Evolutionary conservation across 116 monocot genomes (phyloP), one percentile per base, ranked within the genome.

Genomic region (Posidonia oceanica): DNA sequence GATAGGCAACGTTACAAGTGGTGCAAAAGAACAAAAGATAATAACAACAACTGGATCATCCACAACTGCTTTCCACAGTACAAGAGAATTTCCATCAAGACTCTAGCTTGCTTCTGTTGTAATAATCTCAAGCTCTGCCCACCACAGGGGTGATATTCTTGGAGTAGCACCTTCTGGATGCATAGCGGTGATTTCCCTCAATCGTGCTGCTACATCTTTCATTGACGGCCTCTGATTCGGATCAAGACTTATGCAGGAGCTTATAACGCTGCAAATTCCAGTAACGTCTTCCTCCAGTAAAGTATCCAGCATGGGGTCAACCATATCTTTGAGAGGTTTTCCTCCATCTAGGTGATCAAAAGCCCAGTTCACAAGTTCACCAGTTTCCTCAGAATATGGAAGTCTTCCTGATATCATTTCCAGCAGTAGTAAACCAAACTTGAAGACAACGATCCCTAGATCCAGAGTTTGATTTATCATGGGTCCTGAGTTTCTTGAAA

Each of bases 81-180:
- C n/a, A n/a, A n/a, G n/a, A n/a, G 41, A 41, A 41, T 6, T 3
- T 56, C 56, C 17, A 56, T 7, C 17, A 56, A 3, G 15, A 14
- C 58, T 58, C 58, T 58, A 58, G 10, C 44, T 44, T 58, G 16
- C 58, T 18, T 58, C 58, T 17, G 58, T 64, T 8, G 88, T 74
- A 65, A 87, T 61, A 53, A 94, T 90, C 75, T 94, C 91, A 3
- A 95, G 84, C 78, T 95, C 95, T 3, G 95, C 95, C 95, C 95
- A 95, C 95, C 95, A 95, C 16, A 95, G 72, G 15, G 95, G 91
- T 12, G 95, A 95, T 29, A 82, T 20, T 54, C 80, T 91, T 14
- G 95, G 91, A 21, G 69, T 74, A 14, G 84, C 95, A 29, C 70
- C 88, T 11, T 84, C 85, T 15, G 95, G 84, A 38, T 77, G 0